Evolutionary conservation across 2,329 filamentous ascomycete genomes (phyloP).

Genomic region (Proliferodiscus dingleyae): DNA sequence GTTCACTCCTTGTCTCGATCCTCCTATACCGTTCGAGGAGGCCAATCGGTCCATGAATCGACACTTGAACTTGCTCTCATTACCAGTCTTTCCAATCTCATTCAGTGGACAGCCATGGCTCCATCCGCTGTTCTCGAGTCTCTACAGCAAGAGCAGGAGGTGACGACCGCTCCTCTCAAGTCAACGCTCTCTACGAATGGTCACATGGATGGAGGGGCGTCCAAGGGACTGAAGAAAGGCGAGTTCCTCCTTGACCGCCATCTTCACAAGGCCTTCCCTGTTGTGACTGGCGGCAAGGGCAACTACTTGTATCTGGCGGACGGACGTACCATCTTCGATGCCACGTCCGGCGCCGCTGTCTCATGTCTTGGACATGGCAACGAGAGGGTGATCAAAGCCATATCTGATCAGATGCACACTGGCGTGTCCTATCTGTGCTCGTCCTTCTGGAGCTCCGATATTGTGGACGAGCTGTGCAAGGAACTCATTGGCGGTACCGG

Average conservation of each 20-base stretch:
- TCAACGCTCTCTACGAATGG: conserved; percentile 7
- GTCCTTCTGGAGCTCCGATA: conserved; percentile 50
- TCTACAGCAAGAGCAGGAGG: conserved; percentile 1
- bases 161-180: background rate
- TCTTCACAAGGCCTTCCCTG: conserved; percentile 26
- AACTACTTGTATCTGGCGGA: conserved; percentile 27
- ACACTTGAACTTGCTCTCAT: background rate
- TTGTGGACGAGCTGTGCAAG: conserved; percentile 44
- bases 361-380: conserved; percentile 66
- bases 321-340: conserved; percentile 63
- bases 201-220: conserved; percentile 5
- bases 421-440: conserved; percentile 55
- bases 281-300: conserved; percentile 25
- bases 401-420: conserved; percentile 51
- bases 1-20: no score
- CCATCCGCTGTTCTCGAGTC: conserved; percentile 17
- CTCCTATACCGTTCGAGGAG: no score
- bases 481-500: conserved; percentile 37
- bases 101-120: conserved; percentile 11
- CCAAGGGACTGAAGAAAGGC: conserved; percentile 12
- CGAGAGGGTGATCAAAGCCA: conserved; percentile 52
- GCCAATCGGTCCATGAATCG: background rate
- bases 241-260: conserved; percentile 26
- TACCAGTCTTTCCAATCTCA: background rate
- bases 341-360: conserved; percentile 68